Evolutionary conservation across 257 asterid species (phyloP).

Genomic region (Rauvolfia tetraphylla): DNA sequence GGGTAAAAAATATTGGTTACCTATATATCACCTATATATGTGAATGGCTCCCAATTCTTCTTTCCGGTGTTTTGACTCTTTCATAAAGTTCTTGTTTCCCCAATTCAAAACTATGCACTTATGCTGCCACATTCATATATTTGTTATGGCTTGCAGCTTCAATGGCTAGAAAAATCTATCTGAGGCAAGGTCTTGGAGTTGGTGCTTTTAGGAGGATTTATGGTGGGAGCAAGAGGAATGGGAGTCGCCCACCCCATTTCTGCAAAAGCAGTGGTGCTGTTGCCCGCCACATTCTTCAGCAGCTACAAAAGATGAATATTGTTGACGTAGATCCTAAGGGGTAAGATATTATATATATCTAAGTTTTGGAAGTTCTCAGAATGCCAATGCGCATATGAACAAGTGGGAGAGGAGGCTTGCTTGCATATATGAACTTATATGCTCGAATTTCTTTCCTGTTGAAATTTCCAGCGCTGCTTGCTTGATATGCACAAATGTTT

Average conservation of each 20-base stretch:
- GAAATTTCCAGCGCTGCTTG: background rate
- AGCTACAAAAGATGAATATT: conserved; percentile 51
- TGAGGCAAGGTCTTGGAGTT: conserved; percentile 83
- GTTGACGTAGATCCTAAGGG: conserved; percentile 56
- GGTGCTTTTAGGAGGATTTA: conserved; percentile 79
- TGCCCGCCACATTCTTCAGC: conserved; percentile 69
- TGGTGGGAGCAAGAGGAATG: conserved; percentile 86
- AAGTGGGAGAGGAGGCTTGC: too few relatives aligned
- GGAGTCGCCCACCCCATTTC: conserved; percentile 63
- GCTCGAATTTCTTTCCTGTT: background rate
- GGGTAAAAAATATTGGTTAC: too few relatives aligned
- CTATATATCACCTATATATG: too few relatives aligned
- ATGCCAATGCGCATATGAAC: too few relatives aligned
- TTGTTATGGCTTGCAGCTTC: conserved; percentile 46
- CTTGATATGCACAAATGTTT: background rate
- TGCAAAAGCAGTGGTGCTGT: conserved; percentile 63
- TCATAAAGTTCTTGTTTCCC: too few relatives aligned
- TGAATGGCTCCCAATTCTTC: too few relatives aligned
- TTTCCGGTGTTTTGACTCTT: too few relatives aligned
- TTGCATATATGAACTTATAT: background rate
- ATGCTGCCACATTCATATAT: background rate
- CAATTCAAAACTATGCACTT: too few relatives aligned
- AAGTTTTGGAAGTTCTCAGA: too few relatives aligned
- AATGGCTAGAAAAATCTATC: conserved; percentile 75
- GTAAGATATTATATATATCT: conserved; percentile 15